Percentiles rank a stretch among this genome's conserved stretches.
These are phyloP conservation scores for Sherardia arvensis DNA, from an alignment of 257 asterid genomes.

Conservation along the genomic window DNA sequence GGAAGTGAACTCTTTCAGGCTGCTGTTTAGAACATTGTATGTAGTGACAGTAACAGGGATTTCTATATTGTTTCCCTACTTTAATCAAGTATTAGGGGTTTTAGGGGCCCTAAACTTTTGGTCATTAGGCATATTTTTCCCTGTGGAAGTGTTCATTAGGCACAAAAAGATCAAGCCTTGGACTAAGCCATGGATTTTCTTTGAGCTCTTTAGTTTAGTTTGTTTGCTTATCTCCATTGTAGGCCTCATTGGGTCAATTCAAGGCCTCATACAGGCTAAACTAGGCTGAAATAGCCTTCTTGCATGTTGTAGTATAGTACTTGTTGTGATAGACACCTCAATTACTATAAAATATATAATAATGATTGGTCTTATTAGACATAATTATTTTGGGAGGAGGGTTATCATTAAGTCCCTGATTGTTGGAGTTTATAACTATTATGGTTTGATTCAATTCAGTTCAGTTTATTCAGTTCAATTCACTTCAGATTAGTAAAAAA, in stretches of 20 bases:
- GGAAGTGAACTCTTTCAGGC: conserved; percentile 41
- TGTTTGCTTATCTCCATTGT: conserved; percentile 41
- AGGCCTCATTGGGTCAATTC: conserved; percentile 49
- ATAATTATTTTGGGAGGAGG: too few species aligned
- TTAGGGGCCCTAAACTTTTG: conserved; percentile 63
- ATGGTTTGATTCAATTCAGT: too few species aligned
- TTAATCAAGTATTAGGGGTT: conserved; percentile 58
- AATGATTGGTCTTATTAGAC: too few species aligned
- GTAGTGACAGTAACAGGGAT: conserved; percentile 51
- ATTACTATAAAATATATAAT: too few species aligned
- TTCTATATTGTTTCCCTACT: conserved; percentile 52
- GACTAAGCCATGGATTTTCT: conserved; percentile 43
- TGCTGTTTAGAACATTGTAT: conserved; percentile 49
- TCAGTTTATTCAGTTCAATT: too few species aligned
- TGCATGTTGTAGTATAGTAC: background rate
- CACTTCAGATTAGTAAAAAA: too few species aligned
- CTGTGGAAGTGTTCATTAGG: conserved; percentile 39
- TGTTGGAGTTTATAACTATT: too few species aligned
- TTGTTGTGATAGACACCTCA: background rate
- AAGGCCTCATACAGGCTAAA: conserved; percentile 43
- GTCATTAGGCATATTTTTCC: conserved; percentile 68
- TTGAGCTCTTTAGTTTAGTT: conserved; percentile 39
- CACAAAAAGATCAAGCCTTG: conserved; percentile 34
- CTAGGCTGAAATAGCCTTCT: conserved; percentile 8
- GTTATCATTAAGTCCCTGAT: too few species aligned